Base-by-base conservation (phyloP, 495 filamentous ascomycete genomes). In the Trichoderma erinaceum region DNA sequence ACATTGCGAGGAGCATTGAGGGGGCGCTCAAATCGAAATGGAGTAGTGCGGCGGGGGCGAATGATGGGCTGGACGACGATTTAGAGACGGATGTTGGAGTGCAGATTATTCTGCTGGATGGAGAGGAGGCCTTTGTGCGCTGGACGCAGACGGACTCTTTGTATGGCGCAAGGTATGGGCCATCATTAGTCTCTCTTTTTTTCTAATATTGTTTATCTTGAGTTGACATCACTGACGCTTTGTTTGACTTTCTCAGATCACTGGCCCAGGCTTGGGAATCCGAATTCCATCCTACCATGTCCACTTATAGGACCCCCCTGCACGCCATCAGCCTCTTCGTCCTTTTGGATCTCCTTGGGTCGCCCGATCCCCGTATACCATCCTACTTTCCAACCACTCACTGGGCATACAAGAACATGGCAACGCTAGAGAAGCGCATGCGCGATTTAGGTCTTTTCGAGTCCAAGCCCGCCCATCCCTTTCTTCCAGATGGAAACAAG, bases 101-200 rank as follows among this genome's bases (percentile, higher is more conserved):
- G 41, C 95, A 98, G 81, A 87, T 99, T 50, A 70, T 99, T 32
- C 85, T 98, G 65, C 76, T 99, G 27, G 95, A 99, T 76, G 95
- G 95, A 4, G 95, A 99, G 79, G 95, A 99, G 78, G 92, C 95
- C 1, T 98, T 97, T 76, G 73, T 85, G 50, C 70, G 68, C 1
- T 99, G 95, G 95, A 88, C 88, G 15, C 83, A 82, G 61, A 84
- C 78, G 0, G 95, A 99, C 77, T 94, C 90, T 5, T 77, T 96
- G 7, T 99, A 98, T 72, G 95, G 95, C 2, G 85, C 95, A 11
- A 85, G 92, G 80, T 90, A 78, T 25, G 77, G 71, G 41, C 66
- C 64, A 64, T 25, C 15, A 41, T 69, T 48, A 25, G n/a, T n/a
- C 48, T 61, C 65, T 21, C 29, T 61, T 67, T 21, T 38, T 18